A percentile compares a stretch with the other conserved stretches of the same genome.
These are phyloP conservation scores for Saitozyma sp. DNA, from an alignment of 768 basidiomycete genomes.

Conservation along the genomic window DNA sequence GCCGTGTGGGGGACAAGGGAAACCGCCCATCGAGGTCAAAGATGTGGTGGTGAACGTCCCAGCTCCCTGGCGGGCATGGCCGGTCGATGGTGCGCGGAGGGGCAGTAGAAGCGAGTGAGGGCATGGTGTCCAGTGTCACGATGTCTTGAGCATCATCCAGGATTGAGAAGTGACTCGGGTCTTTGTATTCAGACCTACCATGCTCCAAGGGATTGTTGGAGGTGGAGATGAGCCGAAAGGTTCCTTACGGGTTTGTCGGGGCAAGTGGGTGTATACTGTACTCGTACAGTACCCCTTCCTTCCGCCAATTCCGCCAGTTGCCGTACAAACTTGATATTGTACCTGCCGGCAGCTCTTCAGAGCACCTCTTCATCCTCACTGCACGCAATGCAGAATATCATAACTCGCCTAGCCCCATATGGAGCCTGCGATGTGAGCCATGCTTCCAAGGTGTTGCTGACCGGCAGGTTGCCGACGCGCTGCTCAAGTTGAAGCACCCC, in stretches of 20 bases:
- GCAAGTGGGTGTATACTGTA: too few relatives aligned
- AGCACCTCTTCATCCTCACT: too few relatives aligned
- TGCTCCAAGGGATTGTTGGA: too few relatives aligned
- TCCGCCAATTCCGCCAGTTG: too few relatives aligned
- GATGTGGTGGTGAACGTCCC: constrained; percentile 19
- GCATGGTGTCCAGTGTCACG: not conserved
- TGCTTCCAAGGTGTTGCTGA: too few relatives aligned
- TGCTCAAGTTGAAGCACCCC: constrained; percentile 8
- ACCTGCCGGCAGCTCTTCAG: too few relatives aligned
- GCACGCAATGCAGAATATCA: constrained; percentile 3
- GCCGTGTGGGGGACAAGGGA: constrained; percentile 3
- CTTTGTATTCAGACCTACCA: too few relatives aligned
- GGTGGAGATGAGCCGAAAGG: too few relatives aligned
- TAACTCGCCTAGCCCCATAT: not conserved
- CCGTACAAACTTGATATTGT: too few relatives aligned
- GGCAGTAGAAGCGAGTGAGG: not conserved
- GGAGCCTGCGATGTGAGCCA: constrained; percentile 8
- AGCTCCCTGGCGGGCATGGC: not conserved
- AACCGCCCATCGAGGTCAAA: constrained; percentile 17
- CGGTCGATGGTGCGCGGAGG: not conserved
- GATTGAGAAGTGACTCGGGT: too few relatives aligned
- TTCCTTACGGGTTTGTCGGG: too few relatives aligned
- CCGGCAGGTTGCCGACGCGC: constrained; percentile 14
- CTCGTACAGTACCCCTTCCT: too few relatives aligned
- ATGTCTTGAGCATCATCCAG: constrained; percentile 5